These are phyloP conservation scores for Cladophialophora carrionii DNA, from an alignment of 2,329 filamentous ascomycete species.

Conservation along the genomic window DNA sequence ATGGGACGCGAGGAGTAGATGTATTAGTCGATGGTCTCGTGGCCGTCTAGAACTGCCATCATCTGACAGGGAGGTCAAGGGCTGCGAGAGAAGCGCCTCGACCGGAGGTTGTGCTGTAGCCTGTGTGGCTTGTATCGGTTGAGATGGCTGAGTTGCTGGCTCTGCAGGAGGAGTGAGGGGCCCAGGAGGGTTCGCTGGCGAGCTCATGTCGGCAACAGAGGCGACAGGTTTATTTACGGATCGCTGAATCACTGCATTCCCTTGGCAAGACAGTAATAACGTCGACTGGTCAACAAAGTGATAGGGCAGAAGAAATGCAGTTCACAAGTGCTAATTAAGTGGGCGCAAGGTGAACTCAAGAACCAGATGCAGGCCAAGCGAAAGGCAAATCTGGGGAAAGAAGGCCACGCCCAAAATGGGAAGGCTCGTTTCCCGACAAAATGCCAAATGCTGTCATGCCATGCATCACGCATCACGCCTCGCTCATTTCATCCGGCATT, in stretches of 20 bases:
- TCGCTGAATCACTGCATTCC: not conserved
- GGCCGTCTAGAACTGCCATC: conserved; percentile 52
- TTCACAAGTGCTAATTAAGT: not conserved
- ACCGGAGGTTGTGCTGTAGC: conserved; percentile 30
- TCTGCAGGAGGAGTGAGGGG: conserved; percentile 52
- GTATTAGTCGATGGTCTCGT: conserved; percentile 55
- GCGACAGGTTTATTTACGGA: not conserved
- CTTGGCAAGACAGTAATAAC: not conserved
- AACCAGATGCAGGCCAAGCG: conserved; percentile 3
- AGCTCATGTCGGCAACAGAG: conserved; percentile 27
- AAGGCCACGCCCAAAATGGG: not conserved
- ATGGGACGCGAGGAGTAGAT: conserved; percentile 55
- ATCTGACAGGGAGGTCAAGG: conserved; percentile 52
- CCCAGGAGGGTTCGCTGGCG: conserved; percentile 35
- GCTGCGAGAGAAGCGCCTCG: conserved; percentile 44
- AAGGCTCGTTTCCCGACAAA: conserved; percentile 2
- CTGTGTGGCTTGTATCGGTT: conserved; percentile 33
- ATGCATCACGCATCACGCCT: conserved; percentile 9
- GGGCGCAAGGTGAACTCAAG: not conserved
- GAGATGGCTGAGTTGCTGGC: conserved; percentile 38
- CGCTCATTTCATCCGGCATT: not conserved
- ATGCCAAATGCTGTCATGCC: conserved; percentile 7
- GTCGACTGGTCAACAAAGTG: not conserved
- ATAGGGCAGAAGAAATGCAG: conserved; percentile 3
- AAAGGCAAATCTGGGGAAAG: conserved; percentile 7